These are phyloP conservation scores for Tylopilus orsonianus DNA, from an alignment of 1,284 basidiomycete genomes.

Conservation along the genomic window DNA sequence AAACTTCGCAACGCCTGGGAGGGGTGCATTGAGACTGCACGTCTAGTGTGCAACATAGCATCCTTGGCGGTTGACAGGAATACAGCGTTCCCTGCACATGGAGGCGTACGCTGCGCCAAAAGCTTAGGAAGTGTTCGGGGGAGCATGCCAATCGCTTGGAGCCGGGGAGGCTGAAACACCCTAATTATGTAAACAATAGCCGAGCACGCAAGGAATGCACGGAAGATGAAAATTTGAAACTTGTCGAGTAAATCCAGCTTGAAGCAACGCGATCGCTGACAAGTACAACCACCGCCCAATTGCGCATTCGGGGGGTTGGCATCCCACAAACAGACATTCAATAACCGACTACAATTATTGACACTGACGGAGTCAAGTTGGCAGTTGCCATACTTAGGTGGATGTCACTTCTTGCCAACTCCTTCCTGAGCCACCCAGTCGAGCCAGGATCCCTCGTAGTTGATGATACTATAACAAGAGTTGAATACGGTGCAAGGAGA, in stretches of 20 bases:
- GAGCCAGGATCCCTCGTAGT: constrained; percentile 92
- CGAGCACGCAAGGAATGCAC: neutral
- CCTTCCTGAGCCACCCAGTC: constrained; percentile 82
- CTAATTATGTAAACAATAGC: neutral
- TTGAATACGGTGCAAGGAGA: constrained; percentile 1
- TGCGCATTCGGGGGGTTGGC: no score
- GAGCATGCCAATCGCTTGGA: constrained; percentile 16
- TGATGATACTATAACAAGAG: constrained; percentile 56
- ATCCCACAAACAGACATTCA: no score
- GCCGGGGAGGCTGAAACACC: neutral
- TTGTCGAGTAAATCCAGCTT: neutral
- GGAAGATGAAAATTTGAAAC: neutral
- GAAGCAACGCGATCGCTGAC: no score
- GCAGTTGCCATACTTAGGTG: no score
- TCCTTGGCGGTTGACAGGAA: constrained; percentile 8
- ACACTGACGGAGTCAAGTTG: no score
- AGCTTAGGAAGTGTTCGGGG: constrained; percentile 20
- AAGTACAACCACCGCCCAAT: no score
- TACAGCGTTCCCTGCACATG: constrained; percentile 1
- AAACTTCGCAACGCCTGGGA: constrained; percentile 2
- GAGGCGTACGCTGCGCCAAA: constrained; percentile 11
- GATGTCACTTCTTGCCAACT: constrained; percentile 13
- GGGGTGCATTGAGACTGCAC: neutral
- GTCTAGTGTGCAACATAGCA: neutral
- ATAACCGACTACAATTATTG: no score